A percentile compares a stretch with the other conserved stretches of the same genome.
These are phyloP conservation scores for Mariannaea elegans DNA, from an alignment of 2,329 filamentous ascomycete genomes.

Conservation along the genomic window DNA sequence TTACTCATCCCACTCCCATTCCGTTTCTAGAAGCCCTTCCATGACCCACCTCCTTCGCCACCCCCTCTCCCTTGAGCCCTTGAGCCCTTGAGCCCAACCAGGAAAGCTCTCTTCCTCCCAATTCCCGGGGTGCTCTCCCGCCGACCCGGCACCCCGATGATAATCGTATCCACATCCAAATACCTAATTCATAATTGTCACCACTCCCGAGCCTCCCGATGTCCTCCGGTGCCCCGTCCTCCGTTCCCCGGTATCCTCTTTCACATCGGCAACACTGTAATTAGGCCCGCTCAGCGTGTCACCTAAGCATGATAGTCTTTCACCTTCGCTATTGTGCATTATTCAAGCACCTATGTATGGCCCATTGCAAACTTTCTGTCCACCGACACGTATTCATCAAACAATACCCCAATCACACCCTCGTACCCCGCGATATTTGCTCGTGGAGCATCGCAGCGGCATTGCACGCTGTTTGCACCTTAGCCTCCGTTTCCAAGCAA, in stretches of 20 bases:
- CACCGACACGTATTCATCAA: too few relatives aligned
- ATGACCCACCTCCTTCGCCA: conserved; percentile 13
- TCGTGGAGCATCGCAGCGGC: too few relatives aligned
- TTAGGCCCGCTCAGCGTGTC: too few relatives aligned
- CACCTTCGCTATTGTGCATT: too few relatives aligned
- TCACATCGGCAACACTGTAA: too few relatives aligned
- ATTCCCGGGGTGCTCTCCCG: conserved; percentile 20
- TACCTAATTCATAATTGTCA: conserved; percentile 41
- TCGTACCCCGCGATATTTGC: too few relatives aligned
- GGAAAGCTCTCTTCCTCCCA: conserved; percentile 3
- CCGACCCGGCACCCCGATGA: conserved; percentile 35
- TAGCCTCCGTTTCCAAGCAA: too few relatives aligned
- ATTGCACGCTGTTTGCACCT: too few relatives aligned
- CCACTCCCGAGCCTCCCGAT: conserved; percentile 32
- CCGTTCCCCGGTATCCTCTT: neutral
- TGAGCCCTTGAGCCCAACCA: neutral
- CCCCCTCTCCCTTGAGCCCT: neutral
- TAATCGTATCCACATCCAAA: conserved; percentile 21
- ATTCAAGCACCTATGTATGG: too few relatives aligned
- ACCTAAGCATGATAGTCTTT: too few relatives aligned
- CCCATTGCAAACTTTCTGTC: too few relatives aligned
- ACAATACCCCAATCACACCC: too few relatives aligned
- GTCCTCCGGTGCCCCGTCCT: conserved; percentile 15
- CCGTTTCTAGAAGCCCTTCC: conserved; percentile 36
- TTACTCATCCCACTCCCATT: conserved; percentile 19